Conservation (phyloP, 2,329 filamentous ascomycete genomes). For the Penicillium sp. region DNA sequence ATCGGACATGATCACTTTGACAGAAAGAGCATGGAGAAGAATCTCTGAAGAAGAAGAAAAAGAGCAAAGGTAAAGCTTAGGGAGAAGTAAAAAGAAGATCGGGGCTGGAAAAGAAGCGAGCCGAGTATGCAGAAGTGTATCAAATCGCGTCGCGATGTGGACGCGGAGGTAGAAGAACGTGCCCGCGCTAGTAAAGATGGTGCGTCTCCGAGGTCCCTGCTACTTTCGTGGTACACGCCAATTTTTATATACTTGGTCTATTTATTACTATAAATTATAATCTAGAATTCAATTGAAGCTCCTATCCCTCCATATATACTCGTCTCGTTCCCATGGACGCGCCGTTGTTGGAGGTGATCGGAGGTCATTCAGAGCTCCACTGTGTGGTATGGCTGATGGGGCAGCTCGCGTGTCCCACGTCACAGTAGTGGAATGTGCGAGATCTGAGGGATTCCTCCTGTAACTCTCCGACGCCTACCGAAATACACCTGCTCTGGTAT, state of each 20-base stretch:
- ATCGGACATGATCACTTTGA: slow-evolving; percentile 33
- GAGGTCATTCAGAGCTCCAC: slow-evolving; percentile 18
- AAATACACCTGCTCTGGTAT: slow-evolving; percentile 1
- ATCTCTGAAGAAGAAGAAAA: slow-evolving; percentile 5
- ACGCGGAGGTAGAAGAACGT: slow-evolving; percentile 30
- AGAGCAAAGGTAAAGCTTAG: slow-evolving; percentile 4
- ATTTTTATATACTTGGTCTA: not conserved
- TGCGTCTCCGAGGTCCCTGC: slow-evolving; percentile 12
- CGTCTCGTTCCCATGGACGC: not conserved
- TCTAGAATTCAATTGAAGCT: not conserved
- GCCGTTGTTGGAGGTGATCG: not conserved
- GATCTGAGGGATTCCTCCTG: slow-evolving; percentile 7
- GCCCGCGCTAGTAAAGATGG: slow-evolving; percentile 24
- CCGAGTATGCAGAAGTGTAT: slow-evolving; percentile 20
- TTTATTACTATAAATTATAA: not conserved
- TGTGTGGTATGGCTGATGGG: slow-evolving; percentile 14
- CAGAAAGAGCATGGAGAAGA: slow-evolving; percentile 15
- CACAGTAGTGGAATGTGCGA: slow-evolving; percentile 14
- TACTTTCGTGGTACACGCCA: slow-evolving; percentile 5
- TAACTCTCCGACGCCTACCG: not conserved
- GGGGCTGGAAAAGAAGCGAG: slow-evolving; percentile 20
- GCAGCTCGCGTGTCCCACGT: slow-evolving; percentile 20
- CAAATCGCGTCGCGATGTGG: slow-evolving; percentile 34
- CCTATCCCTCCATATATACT: not conserved
- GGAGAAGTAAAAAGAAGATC: slow-evolving; percentile 7